These are phyloP conservation scores for Fraxinus albicans DNA, from an alignment of 305 asterid species.

Conservation along the genomic window DNA sequence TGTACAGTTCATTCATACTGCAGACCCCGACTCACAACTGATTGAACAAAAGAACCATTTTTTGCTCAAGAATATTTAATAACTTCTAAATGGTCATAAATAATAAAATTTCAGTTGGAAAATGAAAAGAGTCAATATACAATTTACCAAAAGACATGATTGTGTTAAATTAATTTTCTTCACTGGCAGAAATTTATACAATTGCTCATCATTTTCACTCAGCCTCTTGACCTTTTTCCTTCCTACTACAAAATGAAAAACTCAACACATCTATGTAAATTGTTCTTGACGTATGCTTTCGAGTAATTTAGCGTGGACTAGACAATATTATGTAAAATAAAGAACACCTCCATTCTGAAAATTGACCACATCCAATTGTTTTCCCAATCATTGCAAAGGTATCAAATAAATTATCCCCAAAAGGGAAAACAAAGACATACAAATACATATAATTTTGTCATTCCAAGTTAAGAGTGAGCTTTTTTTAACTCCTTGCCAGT, in stretches of 20 bases:
- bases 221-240: neutral
- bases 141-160: neutral
- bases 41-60: neutral
- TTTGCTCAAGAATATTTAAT: neutral
- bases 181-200: neutral
- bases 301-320: neutral
- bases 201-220: neutral
- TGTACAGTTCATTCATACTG: neutral
- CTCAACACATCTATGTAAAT: neutral
- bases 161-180: neutral
- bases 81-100: neutral
- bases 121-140: neutral
- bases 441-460: neutral
- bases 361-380: neutral
- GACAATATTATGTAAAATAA: neutral
- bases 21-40: neutral
- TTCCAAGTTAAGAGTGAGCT: neutral
- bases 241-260: neutral
- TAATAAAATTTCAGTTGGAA: neutral
- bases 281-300: neutral
- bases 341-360: neutral
- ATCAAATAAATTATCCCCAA: neutral
- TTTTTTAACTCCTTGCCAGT: neutral
- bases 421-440: neutral
- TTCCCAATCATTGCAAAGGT: neutral